phyloP scores from a whole-genome alignment of 139 green algal species.

The Chlamydomonas applanata region DNA sequence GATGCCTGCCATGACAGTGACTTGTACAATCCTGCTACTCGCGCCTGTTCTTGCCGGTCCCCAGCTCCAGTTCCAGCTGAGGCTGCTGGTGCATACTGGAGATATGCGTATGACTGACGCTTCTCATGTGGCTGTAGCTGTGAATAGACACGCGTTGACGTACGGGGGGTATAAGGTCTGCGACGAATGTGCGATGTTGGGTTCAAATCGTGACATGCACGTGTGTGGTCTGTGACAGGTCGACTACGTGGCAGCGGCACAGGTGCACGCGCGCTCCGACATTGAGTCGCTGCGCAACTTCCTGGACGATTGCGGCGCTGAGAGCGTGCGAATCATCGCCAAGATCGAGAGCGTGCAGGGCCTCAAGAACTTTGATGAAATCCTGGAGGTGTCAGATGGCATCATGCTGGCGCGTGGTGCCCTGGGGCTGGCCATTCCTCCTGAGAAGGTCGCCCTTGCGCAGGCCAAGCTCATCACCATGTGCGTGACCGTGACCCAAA shows the following conservation, averaged over 20 bases:
- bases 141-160: conserved; percentile 24
- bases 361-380: conserved; percentile 63
- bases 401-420: conserved; percentile 56
- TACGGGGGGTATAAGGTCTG: too few species aligned
- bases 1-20: too few species aligned
- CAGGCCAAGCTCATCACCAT: conserved; percentile 45
- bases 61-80: too few species aligned
- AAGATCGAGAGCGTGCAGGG: conserved; percentile 74
- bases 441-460: conserved; percentile 57
- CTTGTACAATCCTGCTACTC: too few species aligned
- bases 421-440: conserved; percentile 55
- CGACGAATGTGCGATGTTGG: too few species aligned
- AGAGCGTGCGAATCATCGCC: conserved; percentile 55
- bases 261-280: conserved; percentile 12
- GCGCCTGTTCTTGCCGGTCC: too few species aligned
- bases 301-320: conserved; percentile 38
- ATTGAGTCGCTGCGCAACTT: conserved; percentile 30
- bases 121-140: too few species aligned
- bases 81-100: too few species aligned
- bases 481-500: conserved; percentile 34
- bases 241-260: conserved; percentile 20
- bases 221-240: neutral
- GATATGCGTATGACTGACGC: too few species aligned
- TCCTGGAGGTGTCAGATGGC: conserved; percentile 49
- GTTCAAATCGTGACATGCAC: too few species aligned